Evolutionary conservation across 2,329 filamentous ascomycete genomes (phyloP), one percentile per base, ranked within the genome.

Genomic region (Colletotrichum abscissum): DNA sequence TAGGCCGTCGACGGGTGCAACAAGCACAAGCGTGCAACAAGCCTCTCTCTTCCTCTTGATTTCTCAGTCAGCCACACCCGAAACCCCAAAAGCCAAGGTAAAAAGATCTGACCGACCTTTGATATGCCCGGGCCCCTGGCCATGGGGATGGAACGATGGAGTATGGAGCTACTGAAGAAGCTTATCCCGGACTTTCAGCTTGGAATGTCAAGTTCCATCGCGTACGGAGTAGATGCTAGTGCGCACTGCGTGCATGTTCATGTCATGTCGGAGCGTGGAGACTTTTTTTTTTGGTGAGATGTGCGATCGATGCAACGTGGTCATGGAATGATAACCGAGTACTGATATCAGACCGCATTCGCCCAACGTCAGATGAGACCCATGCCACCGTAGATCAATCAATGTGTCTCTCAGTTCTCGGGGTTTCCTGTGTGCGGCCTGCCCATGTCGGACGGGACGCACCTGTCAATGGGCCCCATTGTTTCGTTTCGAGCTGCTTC

Each of bases 351-450:
- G 19, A 22, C 67, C 42, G 68, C 68, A 67, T 62, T 24, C 35
- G 63, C 26, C 54, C 38, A 52, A 67, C 3, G 56, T 62, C 63
- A 71, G 63, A 71, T 71, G 63, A 62, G 68, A 63, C 49, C 28
- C 24, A 55, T 26, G 22, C 46, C 3, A 35, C 22, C 14, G 28
- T n/a, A 38, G 59, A 49, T 28, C 38, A 24, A 49, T n/a, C 38
- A 24, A 49, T n/a, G 38, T 49, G 35, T 62, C 22, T 42, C 1
- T 33, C 22, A 59, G 14, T 33, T 16, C 12, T 59, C 56, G 30
- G 9, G 19, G n/a, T 19, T 60, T 62, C 19, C n/a, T 62, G 16
- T 28, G 4, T 57, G 16, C 28, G 9, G 28, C 9, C 1, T 33
- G 55, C 55, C 28, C 14, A 58, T 22, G 55, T 58, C 55, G 28